A percentile compares a stretch with the other conserved stretches of the same genome.
Conservation (phyloP, 371 early-diverging fungal genomes). For the Syncephalastrum contaminatum region DNA sequence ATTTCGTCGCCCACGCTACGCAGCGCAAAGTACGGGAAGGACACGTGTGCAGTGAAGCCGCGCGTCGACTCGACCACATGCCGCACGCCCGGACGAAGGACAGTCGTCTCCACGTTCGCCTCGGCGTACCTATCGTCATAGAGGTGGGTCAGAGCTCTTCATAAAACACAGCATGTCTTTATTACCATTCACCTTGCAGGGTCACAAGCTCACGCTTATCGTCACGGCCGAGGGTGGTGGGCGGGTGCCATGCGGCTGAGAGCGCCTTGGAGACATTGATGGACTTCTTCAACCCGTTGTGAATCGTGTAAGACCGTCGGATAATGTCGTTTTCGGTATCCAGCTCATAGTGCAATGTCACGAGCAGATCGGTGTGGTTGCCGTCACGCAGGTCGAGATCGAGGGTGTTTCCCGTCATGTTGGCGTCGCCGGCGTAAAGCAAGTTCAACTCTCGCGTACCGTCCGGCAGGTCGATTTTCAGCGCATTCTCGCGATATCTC, state of each 20-base stretch:
- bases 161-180: neutral
- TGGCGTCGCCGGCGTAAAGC: conserved; percentile 7
- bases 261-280: conserved; percentile 23
- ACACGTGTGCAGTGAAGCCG: conserved; percentile 35
- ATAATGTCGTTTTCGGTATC: conserved; percentile 34
- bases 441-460: conserved; percentile 33
- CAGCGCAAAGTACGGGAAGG: conserved; percentile 45
- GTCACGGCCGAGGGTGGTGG: conserved; percentile 10
- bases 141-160: neutral
- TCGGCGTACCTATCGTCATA: conserved; percentile 14
- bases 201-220: conserved; percentile 26
- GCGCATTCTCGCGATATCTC: conserved; percentile 27
- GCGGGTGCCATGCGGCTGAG: conserved; percentile 40
- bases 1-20: conserved; percentile 13
- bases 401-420: neutral
- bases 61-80: conserved; percentile 27
- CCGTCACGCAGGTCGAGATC: conserved; percentile 17
- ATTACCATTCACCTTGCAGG: conserved; percentile 41
- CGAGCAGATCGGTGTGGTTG: conserved; percentile 12
- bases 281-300: conserved; percentile 10
- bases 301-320: conserved; percentile 15
- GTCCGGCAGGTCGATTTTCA: conserved; percentile 25
- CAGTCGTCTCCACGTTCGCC: conserved; percentile 27
- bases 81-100: conserved; percentile 23
- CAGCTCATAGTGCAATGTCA: conserved; percentile 27